phyloP scores from a whole-genome alignment of 2,329 filamentous ascomycete species.

The Fusarium longipes region DNA sequence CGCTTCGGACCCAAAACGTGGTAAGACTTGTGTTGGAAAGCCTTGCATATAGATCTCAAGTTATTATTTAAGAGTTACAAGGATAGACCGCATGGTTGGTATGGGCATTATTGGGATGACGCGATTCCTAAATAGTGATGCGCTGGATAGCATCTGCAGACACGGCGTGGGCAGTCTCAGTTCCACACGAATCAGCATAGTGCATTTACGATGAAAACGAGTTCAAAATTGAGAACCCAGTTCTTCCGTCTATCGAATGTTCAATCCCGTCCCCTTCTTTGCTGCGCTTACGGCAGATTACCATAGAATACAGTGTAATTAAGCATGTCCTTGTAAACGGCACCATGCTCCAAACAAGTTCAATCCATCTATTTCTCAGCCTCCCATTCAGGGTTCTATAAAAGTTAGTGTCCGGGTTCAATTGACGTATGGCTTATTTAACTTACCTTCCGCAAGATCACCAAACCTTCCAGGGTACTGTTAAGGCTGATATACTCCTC shows the following conservation, averaged over 20 bases:
- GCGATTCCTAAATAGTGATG: conserved; percentile 7
- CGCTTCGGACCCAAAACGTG: conserved; percentile 74
- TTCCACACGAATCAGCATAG: conserved; percentile 7
- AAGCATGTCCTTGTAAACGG: conserved; percentile 36
- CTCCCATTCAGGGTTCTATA: conserved; percentile 56
- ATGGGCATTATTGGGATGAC: conserved; percentile 13
- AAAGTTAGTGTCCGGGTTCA: conserved; percentile 26
- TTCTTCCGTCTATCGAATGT: conserved; percentile 47
- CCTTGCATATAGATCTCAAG: conserved; percentile 38
- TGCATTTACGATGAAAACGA: conserved; percentile 10
- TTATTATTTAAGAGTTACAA: conserved; percentile 2
- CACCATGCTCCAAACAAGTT: conserved; percentile 36
- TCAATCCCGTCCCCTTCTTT: conserved; percentile 33
- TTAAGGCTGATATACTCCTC: conserved; percentile 95
- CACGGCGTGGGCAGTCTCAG: neutral
- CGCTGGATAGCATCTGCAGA: neutral
- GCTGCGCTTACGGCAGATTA: conserved; percentile 48
- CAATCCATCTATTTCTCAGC: conserved; percentile 51
- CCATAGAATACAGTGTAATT: conserved; percentile 50
- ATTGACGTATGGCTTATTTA: neutral
- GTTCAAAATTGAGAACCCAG: conserved; percentile 35
- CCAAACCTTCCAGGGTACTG: conserved; percentile 91
- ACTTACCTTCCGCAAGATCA: conserved; percentile 94
- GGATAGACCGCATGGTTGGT: conserved; percentile 36
- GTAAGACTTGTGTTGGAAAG: conserved; percentile 51